A percentile compares a stretch with the other conserved stretches of the same genome.
Evolutionary conservation across 495 filamentous ascomycete species (phyloP).

Genomic region (Aspergillus kassunensis): DNA sequence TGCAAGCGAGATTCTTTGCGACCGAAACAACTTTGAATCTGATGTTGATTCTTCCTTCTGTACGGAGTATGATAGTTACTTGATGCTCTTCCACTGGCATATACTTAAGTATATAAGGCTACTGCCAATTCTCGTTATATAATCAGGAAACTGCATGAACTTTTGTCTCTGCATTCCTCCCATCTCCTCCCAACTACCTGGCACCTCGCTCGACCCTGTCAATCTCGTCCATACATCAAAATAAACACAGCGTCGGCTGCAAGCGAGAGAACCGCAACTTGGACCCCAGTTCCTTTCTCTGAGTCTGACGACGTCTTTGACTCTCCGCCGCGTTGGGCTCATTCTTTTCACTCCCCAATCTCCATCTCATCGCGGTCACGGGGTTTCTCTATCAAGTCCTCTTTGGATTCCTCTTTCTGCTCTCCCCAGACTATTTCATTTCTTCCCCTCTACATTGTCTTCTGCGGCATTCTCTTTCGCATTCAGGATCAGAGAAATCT

Average conservation of each 20-base stretch:
- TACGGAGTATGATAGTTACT: no score
- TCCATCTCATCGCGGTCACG: constrained; percentile 26
- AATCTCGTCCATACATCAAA: constrained; percentile 24
- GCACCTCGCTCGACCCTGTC: constrained; percentile 23
- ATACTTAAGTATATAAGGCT: no score
- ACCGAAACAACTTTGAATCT: constrained; percentile 6
- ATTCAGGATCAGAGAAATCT: constrained; percentile 4
- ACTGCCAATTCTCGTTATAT: no score
- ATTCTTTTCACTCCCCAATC: background rate
- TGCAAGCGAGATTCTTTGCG: background rate
- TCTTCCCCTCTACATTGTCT: background rate
- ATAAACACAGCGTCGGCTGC: constrained; percentile 31
- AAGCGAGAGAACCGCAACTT: constrained; percentile 22
- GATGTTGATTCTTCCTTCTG: background rate
- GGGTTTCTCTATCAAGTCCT: constrained; percentile 10
- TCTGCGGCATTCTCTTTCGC: constrained; percentile 12
- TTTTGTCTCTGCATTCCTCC: background rate
- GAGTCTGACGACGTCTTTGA: background rate
- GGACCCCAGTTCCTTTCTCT: background rate
- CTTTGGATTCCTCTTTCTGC: constrained; percentile 9
- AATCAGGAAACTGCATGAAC: no score
- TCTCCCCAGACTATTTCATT: constrained; percentile 11
- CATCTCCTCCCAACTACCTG: background rate
- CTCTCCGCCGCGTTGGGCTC: constrained; percentile 9
- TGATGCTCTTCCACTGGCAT: no score